Percentiles rank a stretch among this genome's conserved stretches.
Conservation (phyloP, 2,329 filamentous ascomycete genomes). For the Paecilomyces niveus region DNA sequence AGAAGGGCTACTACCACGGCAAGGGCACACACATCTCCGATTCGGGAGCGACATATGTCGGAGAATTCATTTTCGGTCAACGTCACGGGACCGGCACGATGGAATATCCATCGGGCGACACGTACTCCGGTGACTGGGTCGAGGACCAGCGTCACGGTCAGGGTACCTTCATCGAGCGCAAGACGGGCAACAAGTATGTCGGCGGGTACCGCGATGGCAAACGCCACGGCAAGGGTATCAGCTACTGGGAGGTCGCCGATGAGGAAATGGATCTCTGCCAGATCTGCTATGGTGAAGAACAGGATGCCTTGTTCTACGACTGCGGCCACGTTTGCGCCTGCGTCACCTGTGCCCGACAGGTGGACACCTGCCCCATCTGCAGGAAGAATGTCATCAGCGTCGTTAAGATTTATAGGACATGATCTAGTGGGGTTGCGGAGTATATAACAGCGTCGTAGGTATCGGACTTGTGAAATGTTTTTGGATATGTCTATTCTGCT, state of each 20-base stretch:
- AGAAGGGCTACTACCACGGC: slow-evolving; percentile 47
- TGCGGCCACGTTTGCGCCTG: slow-evolving; percentile 59
- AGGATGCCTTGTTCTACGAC: slow-evolving; percentile 55
- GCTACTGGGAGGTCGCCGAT: slow-evolving; percentile 55
- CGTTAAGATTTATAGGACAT: slow-evolving; percentile 50
- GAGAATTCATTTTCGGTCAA: slow-evolving; percentile 46
- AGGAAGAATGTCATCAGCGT: slow-evolving; percentile 50
- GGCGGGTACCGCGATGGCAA: slow-evolving; percentile 56
- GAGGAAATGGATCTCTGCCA: slow-evolving; percentile 54
- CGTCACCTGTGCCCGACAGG: slow-evolving; percentile 50
- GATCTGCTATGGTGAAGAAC: slow-evolving; percentile 56
- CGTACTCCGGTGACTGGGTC: slow-evolving; percentile 41
- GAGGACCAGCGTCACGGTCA: slow-evolving; percentile 46
- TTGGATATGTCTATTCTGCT: neutral
- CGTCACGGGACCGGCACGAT: slow-evolving; percentile 52
- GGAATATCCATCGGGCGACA: slow-evolving; percentile 49
- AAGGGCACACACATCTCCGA: slow-evolving; percentile 47
- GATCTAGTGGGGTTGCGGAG: slow-evolving; percentile 1
- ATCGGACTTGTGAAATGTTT: neutral
- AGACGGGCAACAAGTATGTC: slow-evolving; percentile 54
- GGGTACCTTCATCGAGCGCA: slow-evolving; percentile 49
- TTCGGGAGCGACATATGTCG: slow-evolving; percentile 50
- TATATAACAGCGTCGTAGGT: neutral
- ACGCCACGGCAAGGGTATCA: slow-evolving; percentile 55
- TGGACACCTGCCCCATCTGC: slow-evolving; percentile 56